These are phyloP conservation scores for Xylariomycetidae sp. DNA, from an alignment of 2,329 filamentous ascomycete genomes.

Conservation along the genomic window DNA sequence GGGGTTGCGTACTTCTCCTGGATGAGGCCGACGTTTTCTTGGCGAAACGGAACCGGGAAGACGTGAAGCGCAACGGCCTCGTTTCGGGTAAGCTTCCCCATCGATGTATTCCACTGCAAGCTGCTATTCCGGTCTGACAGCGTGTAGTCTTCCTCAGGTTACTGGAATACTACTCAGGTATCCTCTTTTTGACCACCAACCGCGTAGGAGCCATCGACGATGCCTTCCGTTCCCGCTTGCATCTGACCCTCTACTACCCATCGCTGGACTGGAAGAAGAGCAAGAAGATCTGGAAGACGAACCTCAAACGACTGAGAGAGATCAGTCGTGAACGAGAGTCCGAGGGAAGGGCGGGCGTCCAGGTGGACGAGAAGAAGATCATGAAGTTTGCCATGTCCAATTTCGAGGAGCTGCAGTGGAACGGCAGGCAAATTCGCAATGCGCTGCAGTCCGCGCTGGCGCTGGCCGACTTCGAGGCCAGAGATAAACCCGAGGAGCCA, in stretches of 20 bases:
- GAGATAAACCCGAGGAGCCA: constrained; percentile 5
- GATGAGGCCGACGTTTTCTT: constrained; percentile 12
- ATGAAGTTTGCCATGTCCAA: constrained; percentile 10
- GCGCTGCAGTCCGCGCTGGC: constrained; percentile 26
- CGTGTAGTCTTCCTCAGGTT: constrained; percentile 32
- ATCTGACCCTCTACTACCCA: constrained; percentile 31
- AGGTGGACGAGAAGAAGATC: constrained; percentile 18
- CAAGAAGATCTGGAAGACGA: constrained; percentile 22
- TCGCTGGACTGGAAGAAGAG: constrained; percentile 16
- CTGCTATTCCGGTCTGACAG: neutral
- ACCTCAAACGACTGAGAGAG: constrained; percentile 16
- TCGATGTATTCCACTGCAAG: neutral
- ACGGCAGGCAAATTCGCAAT: constrained; percentile 29
- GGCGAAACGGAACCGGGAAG: constrained; percentile 11
- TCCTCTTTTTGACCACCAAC: constrained; percentile 41
- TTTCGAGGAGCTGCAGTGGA: constrained; percentile 22
- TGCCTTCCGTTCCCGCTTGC: constrained; percentile 35
- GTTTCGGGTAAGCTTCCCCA: constrained; percentile 15
- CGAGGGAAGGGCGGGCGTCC: constrained; percentile 9
- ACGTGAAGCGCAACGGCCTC: constrained; percentile 21
- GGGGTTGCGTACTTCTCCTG: constrained; percentile 15
- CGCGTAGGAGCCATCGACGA: constrained; percentile 39
- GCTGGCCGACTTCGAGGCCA: constrained; percentile 17
- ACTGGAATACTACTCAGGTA: constrained; percentile 35
- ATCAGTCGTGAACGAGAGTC: constrained; percentile 10